Evolutionary conservation across 2,329 filamentous ascomycete species (phyloP).

Genomic region (Helotiales sp.): DNA sequence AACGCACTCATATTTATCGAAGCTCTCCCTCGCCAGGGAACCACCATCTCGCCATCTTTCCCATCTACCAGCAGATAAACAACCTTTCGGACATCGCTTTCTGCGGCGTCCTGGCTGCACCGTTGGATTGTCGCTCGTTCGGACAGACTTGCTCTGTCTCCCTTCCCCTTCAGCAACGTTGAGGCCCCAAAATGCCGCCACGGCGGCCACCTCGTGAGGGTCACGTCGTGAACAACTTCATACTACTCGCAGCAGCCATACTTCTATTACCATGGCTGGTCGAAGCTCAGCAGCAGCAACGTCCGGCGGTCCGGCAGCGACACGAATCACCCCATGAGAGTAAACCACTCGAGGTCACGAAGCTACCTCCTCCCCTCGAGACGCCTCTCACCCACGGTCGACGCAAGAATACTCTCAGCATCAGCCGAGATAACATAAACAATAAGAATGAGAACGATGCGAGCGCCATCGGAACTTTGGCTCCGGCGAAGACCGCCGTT

Average conservation of each 20-base stretch:
- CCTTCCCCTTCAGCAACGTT: slow-evolving; percentile 32
- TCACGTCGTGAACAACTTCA: slow-evolving; percentile 49
- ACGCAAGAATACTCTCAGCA: slow-evolving; percentile 34
- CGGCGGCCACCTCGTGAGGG: slow-evolving; percentile 59
- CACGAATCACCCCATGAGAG: slow-evolving; percentile 34
- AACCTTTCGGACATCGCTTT: background rate
- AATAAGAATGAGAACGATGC: slow-evolving; percentile 59
- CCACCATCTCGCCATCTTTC: background rate
- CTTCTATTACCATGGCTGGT: slow-evolving; percentile 59
- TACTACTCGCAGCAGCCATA: slow-evolving; percentile 55
- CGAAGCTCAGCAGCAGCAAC: slow-evolving; percentile 66
- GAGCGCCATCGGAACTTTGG: slow-evolving; percentile 97
- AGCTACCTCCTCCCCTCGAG: slow-evolving; percentile 33
- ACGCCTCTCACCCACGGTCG: slow-evolving; percentile 29
- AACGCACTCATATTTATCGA: background rate
- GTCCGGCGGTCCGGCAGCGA: slow-evolving; percentile 31
- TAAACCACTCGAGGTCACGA: slow-evolving; percentile 31
- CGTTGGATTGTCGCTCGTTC: slow-evolving; percentile 1
- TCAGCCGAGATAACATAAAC: slow-evolving; percentile 18
- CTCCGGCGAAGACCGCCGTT: slow-evolving; percentile 95
- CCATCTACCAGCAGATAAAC: background rate
- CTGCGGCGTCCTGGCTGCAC: background rate
- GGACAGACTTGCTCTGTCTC: slow-evolving; percentile 27
- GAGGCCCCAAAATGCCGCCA: slow-evolving; percentile 58
- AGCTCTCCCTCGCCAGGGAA: background rate